Base-by-base conservation (phyloP, 768 basidiomycete genomes). In the Suillus lakei region DNA sequence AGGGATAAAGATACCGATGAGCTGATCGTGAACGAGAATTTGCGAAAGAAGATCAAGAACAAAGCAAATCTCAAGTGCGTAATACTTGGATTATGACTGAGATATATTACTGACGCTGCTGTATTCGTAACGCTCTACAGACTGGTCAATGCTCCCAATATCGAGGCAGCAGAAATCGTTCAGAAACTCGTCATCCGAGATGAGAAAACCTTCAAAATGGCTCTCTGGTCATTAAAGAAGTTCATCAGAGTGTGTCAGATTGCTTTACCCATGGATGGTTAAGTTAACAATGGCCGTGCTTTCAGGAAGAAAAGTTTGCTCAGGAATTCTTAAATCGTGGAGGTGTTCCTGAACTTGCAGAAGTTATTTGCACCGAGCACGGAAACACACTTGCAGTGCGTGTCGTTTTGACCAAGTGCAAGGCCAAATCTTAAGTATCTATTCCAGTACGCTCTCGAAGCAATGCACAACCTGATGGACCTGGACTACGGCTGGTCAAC, bases 391-490 rank as follows among this genome's bases (percentile, higher is more conserved):
- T 97, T 44, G 95, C 95, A 50, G 93, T 95, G 69, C 73, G 83
- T 82, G 36, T 38, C 46, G 32, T 34, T 32, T 41, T 60, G 50
- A 41, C 28, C 32, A 43, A 54, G 51, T 9, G 63, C 38, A 46
- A 8, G 15, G 16, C 28, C 38, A 15, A 18, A 15, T 32, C 7
- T 39, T 54, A 56, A 41, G 30, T 2, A 62, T 50, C 55, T 53
- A 21, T 50, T 68, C 64, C 66, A 95, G 93, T 96, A 96, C 68
- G 92, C 93, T 10, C 82, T 97, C 43, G 87, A 89, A 5, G 89
- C 91, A 3, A 88, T 95, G 86, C 92, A 95, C 77, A 92, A 93
- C 73, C 75, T 96, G 34, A 92, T 96, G 91, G 93, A 96, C 68
- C 81, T 91, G 28, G 89, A 93, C 55, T 88, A 91, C 67, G 94